phyloP scores from a whole-genome alignment of 257 asterid genomes.

The Anisodus tanguticus region DNA sequence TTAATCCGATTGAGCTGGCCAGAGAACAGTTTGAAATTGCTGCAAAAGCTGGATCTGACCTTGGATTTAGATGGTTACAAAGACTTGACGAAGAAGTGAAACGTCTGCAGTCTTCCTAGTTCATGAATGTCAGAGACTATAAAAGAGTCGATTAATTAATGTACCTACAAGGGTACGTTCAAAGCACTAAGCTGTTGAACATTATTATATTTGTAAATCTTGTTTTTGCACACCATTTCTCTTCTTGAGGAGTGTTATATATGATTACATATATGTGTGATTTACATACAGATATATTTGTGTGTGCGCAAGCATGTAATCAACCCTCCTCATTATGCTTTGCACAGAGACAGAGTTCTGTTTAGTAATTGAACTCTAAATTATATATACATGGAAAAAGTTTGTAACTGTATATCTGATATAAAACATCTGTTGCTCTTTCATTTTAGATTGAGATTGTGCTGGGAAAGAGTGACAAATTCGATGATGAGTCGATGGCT shows the following conservation, averaged over 20 bases:
- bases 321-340: background rate
- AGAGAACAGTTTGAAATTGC: constrained; percentile 81
- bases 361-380: background rate
- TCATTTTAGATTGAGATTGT: constrained; percentile 54
- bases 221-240: constrained; percentile 2
- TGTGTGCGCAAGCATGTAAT: background rate
- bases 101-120: constrained; percentile 36
- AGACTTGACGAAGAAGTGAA: constrained; percentile 74
- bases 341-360: background rate
- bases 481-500: constrained; percentile 61
- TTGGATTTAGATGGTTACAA: constrained; percentile 86
- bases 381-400: background rate
- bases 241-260: background rate
- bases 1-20: constrained; percentile 71
- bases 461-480: constrained; percentile 55
- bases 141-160: background rate
- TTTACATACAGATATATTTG: background rate
- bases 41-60: constrained; percentile 83
- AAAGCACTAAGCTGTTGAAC: background rate
- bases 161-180: background rate
- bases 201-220: background rate
- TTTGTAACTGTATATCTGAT: background rate
- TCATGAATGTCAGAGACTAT: background rate
- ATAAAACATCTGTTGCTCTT: background rate
- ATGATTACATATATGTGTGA: background rate